phyloP scores from a whole-genome alignment of 2,329 filamentous ascomycete genomes.

The Neofusicoccum parvum region DNA sequence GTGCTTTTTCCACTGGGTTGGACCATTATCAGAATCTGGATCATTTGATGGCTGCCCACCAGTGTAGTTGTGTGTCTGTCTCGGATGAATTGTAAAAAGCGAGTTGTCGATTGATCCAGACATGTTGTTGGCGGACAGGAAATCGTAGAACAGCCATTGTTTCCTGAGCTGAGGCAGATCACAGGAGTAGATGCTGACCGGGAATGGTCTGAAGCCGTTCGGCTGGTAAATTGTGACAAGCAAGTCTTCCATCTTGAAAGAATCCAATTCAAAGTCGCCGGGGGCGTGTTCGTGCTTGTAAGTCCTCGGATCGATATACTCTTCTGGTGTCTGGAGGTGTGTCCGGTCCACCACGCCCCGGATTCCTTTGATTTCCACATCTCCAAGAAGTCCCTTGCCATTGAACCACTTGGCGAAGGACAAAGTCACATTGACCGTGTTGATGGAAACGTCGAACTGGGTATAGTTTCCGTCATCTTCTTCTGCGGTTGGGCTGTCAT shows the following conservation, averaged over 20 bases:
- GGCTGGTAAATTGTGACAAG: conserved; percentile 92
- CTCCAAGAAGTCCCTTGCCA: conserved; percentile 84
- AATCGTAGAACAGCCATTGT: conserved; percentile 98
- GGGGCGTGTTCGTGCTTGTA: conserved; percentile 86
- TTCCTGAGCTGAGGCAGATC: conserved; percentile 91
- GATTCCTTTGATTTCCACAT: conserved; percentile 93
- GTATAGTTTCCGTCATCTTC: conserved; percentile 95
- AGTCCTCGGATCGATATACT: conserved; percentile 76
- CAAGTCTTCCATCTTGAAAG: conserved; percentile 93
- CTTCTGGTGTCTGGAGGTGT: conserved; percentile 70
- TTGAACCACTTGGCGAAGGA: conserved; percentile 99
- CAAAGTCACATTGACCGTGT: conserved; percentile 92
- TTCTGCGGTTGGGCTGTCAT: conserved; percentile 48
- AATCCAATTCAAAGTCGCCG: conserved; percentile 95
- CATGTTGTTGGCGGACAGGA: conserved; percentile 92
- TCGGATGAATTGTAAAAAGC: conserved; percentile 93
- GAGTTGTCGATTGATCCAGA: conserved; percentile 95
- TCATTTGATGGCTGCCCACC: conserved; percentile 62
- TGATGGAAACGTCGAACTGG: conserved; percentile 93
- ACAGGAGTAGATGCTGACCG: conserved; percentile 93
- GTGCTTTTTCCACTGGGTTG: conserved; percentile 90
- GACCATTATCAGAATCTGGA: conserved; percentile 61
- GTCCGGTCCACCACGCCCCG: conserved; percentile 91
- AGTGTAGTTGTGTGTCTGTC: conserved; percentile 81
- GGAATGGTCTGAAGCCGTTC: conserved; percentile 86